Evolutionary conservation across 2,329 filamentous ascomycete species (phyloP).

Genomic region (Didymella exigua): DNA sequence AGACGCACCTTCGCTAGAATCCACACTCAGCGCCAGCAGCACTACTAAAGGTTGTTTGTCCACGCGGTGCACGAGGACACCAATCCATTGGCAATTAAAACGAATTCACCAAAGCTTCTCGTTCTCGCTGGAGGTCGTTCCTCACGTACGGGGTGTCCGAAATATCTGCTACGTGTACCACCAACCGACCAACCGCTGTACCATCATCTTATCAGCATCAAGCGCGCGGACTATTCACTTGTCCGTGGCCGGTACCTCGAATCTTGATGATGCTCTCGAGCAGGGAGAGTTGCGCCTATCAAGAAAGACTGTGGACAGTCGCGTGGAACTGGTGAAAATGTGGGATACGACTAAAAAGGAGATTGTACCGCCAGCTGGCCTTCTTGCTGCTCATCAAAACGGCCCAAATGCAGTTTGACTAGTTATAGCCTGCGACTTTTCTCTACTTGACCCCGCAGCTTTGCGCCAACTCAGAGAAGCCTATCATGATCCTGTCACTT

Average conservation of each 20-base stretch:
- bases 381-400: constrained; percentile 9
- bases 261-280: not conserved
- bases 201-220: not conserved
- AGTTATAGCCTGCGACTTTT: constrained; percentile 13
- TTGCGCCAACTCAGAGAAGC: constrained; percentile 3
- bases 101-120: not conserved
- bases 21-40: not conserved
- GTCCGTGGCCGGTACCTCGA: not conserved
- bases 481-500: constrained; percentile 7
- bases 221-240: not conserved
- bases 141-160: constrained; percentile 11
- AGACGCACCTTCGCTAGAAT: not conserved
- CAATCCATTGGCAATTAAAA: not conserved
- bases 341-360: not conserved
- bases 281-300: not conserved
- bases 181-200: constrained; percentile 3
- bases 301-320: not conserved
- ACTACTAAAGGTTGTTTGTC: not conserved
- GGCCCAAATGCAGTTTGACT: constrained; percentile 4
- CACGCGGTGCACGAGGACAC: not conserved
- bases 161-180: constrained; percentile 6
- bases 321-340: not conserved
- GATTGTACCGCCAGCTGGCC: constrained; percentile 11
- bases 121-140: constrained; percentile 9
- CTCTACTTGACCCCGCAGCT: constrained; percentile 9